Evolutionary conservation across 352 stramenopile genomes (phyloP), one percentile per base, ranked within the genome.

Genomic region (Globisporangium emineosum): DNA sequence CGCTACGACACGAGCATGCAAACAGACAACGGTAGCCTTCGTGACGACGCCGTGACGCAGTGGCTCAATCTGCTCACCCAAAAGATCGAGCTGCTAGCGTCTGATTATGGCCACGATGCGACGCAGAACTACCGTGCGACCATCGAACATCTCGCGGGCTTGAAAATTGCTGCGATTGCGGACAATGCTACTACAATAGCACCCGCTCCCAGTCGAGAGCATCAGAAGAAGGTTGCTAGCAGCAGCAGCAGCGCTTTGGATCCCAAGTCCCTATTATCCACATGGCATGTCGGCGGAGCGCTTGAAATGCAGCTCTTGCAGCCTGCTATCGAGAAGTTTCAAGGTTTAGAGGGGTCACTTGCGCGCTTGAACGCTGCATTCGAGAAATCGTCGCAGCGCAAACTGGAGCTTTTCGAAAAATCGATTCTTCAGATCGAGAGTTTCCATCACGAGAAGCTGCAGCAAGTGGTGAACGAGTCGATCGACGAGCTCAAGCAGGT

Each of bases 401-500:
- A 83, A 52, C 68, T 81, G 40, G 57, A 62, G 12, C 75, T 75
- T 37, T 87, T 83, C 53, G 78, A 88, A 53, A 60, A 65, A 30
- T 73, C 78, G 8, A 62, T 87, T 17, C 53, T 71, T n/a, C 72
- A 88, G 60, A 67, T 90, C 33, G 78, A 87, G 62, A 66, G 65
- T 15, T 71, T 81, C 49, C 81, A 90, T 45, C 72, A 88, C 29
- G 73, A 83, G 9, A 77, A 71, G 10, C 73, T 90, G 29, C 77
- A 84, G 53, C 69, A 65, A 51, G 78, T 87, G 0, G 71, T 85
- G 19, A 68, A 78, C 9, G 78, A 88, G 33, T 85, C 78, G 27
- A 56, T 88, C 37, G 52, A 68, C 1, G 78, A 90, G 52, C 62
- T 90, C 12, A 86, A 90, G 33, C 57, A 65, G 5, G 75, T 86